Evolutionary conservation across 2,329 filamentous ascomycete species (phyloP), one percentile per base, ranked within the genome.

Genomic region (Trichoderma asperellum): DNA sequence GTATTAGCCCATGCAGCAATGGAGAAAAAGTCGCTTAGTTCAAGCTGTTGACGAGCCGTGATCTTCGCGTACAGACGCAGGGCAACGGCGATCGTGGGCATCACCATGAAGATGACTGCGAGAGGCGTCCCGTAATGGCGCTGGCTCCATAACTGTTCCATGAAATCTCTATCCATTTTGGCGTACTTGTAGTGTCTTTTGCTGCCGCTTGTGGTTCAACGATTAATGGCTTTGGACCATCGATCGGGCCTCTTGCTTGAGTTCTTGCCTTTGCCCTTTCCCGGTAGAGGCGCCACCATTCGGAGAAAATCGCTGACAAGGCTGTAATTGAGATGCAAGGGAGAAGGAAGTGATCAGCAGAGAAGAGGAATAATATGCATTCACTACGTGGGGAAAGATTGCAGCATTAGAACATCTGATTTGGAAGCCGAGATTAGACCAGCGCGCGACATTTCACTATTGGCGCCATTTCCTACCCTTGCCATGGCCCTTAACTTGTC

Each of bases 81-180:
- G n/a, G 29, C 40, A 11, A 66, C 63, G 53, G 63, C 63, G 29
- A 66, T 47, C 14, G 63, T 66, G 27, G 63, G 63, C 37, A 66
- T 6, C 1, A 58, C 21, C 63, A 66, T 66, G 53, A 66, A 66
- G 53, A 66, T 66, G 14, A 66, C 49, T 27, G 63, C 35, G 16
- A 66, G 63, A 4, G 63, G 63, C 35, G 63, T 66, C 35, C 63
- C 63, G 21, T 66, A 66, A 43, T 66, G 63, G 27, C 63, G 63
- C 52, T 66, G 27, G 47, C 63, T 66, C 63, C 63, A 66, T 35
- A 66, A 21, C 40, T 66, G 63, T 10, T 66, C 53, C 63, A 66
- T 66, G n/a, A 66, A 66, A 1, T 58, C 63, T 35, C 35, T n/a
- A 47, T 66, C 63, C 63, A 66, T 66, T 27, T 58, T 66, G 63